A percentile compares a stretch with the other conserved stretches of the same genome.
These are phyloP conservation scores for Trypanosoma cruzi DNA, from an alignment of 208 protist genomes.

Conservation along the genomic window DNA sequence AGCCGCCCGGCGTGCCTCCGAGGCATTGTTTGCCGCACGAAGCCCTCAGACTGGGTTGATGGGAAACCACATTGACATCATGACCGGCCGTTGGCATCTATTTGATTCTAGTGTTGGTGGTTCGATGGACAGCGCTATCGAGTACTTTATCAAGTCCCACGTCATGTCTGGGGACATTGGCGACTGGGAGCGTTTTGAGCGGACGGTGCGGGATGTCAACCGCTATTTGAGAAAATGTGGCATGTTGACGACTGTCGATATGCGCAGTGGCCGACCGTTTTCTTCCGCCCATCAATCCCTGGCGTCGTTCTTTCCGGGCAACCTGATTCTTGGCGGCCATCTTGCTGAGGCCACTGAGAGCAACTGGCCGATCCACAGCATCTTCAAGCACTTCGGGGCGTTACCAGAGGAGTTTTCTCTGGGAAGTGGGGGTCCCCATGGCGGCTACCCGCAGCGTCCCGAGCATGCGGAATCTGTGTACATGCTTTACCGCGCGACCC, in stretches of 20 bases:
- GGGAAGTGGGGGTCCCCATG: not conserved
- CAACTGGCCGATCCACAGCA: conserved; percentile 41
- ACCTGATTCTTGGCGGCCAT: conserved; percentile 63
- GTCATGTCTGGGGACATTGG: too few relatives aligned
- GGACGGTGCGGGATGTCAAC: too few relatives aligned
- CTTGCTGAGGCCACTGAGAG: conserved; percentile 44
- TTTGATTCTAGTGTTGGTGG: too few relatives aligned
- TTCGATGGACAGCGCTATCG: too few relatives aligned
- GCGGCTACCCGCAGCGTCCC: conserved; percentile 77
- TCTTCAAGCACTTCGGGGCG: conserved; percentile 73
- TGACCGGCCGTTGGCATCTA: too few relatives aligned
- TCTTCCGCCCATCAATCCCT: conserved; percentile 55
- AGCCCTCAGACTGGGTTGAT: conserved; percentile 34
- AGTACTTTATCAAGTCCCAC: too few relatives aligned
- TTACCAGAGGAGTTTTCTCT: conserved; percentile 69
- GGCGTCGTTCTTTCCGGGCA: conserved; percentile 81
- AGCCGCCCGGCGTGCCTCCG: conserved; percentile 32
- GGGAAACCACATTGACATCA: conserved; percentile 53
- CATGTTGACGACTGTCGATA: too few relatives aligned
- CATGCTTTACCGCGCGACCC: conserved; percentile 75
- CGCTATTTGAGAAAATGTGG: too few relatives aligned
- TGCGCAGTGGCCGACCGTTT: too few relatives aligned
- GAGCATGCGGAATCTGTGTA: conserved; percentile 88
- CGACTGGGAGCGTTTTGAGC: too few relatives aligned
- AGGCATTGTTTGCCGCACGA: conserved; percentile 37